These are phyloP conservation scores for Debaryomyces udenii DNA, from an alignment of 1,139 yeast genomes.

Conservation along the genomic window DNA sequence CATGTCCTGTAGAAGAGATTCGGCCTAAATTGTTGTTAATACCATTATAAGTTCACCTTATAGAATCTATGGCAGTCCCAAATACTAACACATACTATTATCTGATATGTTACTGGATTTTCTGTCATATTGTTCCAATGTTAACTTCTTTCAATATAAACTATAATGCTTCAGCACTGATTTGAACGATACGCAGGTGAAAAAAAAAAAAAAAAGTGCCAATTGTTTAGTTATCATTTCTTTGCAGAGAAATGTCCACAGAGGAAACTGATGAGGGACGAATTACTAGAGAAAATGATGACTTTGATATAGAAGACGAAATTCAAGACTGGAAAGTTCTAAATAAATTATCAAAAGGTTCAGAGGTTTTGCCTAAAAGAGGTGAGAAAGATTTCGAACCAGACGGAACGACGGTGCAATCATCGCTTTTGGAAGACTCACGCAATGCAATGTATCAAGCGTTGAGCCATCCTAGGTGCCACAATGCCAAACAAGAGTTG, in stretches of 20 bases:
- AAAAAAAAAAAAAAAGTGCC: conserved; percentile 8
- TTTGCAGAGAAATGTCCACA: not conserved
- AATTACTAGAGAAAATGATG: conserved; percentile 12
- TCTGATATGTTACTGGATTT: conserved; percentile 19
- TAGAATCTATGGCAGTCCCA: too few relatives aligned
- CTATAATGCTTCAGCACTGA: too few relatives aligned
- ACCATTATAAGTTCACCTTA: conserved; percentile 2
- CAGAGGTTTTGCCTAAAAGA: conserved; percentile 52
- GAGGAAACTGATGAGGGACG: conserved; percentile 8
- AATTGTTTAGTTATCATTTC: not conserved
- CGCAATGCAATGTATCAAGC: conserved; percentile 76
- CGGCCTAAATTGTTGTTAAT: conserved; percentile 25
- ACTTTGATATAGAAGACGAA: conserved; percentile 56
- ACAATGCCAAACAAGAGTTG: conserved; percentile 52
- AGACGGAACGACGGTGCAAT: conserved; percentile 70
- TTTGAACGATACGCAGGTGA: not conserved
- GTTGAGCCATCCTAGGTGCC: conserved; percentile 59
- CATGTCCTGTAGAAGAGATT: conserved; percentile 38
- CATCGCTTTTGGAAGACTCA: conserved; percentile 52
- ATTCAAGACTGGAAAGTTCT: conserved; percentile 70
- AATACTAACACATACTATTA: conserved; percentile 18
- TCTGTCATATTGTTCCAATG: conserved; percentile 15
- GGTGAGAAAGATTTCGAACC: conserved; percentile 92
- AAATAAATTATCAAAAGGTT: conserved; percentile 25
- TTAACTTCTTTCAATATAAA: too few relatives aligned